Evolutionary conservation across 495 filamentous ascomycete species (phyloP).

Genomic region (Penicillium herquei): DNA sequence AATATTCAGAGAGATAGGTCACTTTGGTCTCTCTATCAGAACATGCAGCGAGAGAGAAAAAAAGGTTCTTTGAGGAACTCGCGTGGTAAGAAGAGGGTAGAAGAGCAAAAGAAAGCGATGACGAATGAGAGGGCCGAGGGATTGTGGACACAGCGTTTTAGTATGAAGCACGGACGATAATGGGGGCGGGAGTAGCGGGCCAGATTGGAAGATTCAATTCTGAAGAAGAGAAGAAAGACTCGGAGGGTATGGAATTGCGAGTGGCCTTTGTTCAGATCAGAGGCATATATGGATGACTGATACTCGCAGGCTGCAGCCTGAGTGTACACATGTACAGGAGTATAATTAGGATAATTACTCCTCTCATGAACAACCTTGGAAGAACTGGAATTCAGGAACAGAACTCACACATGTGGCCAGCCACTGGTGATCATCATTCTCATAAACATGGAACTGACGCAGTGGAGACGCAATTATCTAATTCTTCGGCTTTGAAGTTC

Average conservation of each 20-base stretch:
- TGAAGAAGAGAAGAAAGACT: no score
- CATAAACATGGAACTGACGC: constrained; percentile 24
- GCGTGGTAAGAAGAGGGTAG: not conserved
- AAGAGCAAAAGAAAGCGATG: constrained; percentile 9
- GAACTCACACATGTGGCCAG: no score
- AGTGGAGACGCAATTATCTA: constrained; percentile 26
- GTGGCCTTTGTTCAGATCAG: no score
- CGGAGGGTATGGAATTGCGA: no score
- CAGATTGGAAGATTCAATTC: not conserved
- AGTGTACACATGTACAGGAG: no score
- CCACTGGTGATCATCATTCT: no score
- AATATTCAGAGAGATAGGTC: no score
- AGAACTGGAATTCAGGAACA: constrained; percentile 8
- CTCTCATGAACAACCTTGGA: not conserved
- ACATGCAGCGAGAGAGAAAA: not conserved
- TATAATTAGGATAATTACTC: no score
- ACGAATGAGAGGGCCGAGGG: constrained; percentile 21
- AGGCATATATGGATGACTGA: no score
- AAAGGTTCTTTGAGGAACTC: not conserved
- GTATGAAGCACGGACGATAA: no score
- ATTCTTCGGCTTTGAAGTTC: constrained; percentile 22
- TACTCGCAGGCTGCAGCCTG: no score
- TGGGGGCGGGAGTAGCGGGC: constrained; percentile 1
- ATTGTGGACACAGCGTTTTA: constrained; percentile 5
- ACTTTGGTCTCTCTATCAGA: not conserved